These are phyloP conservation scores for Homolaphlyctis polyrhiza DNA, from an alignment of 371 early-diverging fungal species.

Conservation along the genomic window DNA sequence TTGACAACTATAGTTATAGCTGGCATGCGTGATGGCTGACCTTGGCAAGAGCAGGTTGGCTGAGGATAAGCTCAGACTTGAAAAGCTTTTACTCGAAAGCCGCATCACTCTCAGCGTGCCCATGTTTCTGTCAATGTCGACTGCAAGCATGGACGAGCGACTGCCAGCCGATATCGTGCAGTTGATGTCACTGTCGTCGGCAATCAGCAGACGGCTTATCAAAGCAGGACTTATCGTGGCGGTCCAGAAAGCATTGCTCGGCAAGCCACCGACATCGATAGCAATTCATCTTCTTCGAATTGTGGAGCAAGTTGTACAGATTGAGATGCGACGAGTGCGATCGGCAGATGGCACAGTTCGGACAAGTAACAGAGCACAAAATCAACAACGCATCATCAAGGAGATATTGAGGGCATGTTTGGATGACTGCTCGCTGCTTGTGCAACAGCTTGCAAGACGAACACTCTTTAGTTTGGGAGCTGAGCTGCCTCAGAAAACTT, in stretches of 20 bases:
- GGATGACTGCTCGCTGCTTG: neutral
- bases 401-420: neutral
- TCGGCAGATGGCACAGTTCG: too few species aligned
- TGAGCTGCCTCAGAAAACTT: neutral
- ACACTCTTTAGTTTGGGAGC: neutral
- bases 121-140: neutral
- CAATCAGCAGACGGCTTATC: neutral
- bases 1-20: neutral
- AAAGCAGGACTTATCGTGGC: neutral
- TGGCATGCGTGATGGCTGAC: neutral
- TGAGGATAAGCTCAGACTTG: neutral
- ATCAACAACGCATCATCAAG: neutral
- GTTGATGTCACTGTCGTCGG: neutral
- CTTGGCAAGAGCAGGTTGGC: neutral
- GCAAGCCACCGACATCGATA: neutral
- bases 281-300: neutral
- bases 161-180: neutral
- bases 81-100: neutral
- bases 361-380: neutral
- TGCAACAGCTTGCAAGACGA: constrained; percentile 1
- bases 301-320: neutral
- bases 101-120: neutral
- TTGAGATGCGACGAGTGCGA: too few species aligned
- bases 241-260: neutral
- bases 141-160: neutral